Evolutionary conservation across 257 asterid species (phyloP), one percentile per base, ranked within the genome.

Genomic region (Knoxia roxburghii): DNA sequence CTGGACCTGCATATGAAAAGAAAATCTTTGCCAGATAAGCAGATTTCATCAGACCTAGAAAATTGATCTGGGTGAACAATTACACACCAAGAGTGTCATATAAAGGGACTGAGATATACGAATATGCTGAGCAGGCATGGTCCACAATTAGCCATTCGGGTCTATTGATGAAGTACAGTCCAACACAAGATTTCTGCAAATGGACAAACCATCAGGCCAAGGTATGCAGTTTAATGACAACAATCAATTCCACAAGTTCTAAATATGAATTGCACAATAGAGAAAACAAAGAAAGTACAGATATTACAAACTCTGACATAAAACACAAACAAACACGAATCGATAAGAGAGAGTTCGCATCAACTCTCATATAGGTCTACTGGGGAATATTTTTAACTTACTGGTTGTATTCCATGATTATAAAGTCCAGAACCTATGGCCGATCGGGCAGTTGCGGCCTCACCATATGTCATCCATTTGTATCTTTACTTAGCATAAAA

Each of bases 381-480:
- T 64, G 0, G 8, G 41, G 53, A 37, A 27, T 24, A 41, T 21
- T 50, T 30, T 64, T 33, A 39, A 70, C 88, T 76, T 81, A 86
- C 98, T 63, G 88, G 64, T 78, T 79, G 81, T 69, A 93, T 50
- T 49, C 98, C 97, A 73, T 76, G 74, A 74, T 82, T 79, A 58
- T 54, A 71, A 72, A 93, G 96, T 61, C 97, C 98, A 0, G 97
- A 93, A 57, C 98, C 98, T 68, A 93, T 70, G 56, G 97, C 95
- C 64, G 95, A 60, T 51, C 98, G 87, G 75, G 97, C 95, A 71
- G 86, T 80, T 67, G 94, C 91, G 26, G 84, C 83, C 81, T 93
- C 98, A 60, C 98, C 98, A 79, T 85, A 93, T 7, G 98, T 93
- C 95, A 93, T 86, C 98, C 98, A 89, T 81, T 89, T 88, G 81